These are phyloP conservation scores for Rhodotorula kratochvilovae DNA, from an alignment of 768 basidiomycete species.

Conservation along the genomic window DNA sequence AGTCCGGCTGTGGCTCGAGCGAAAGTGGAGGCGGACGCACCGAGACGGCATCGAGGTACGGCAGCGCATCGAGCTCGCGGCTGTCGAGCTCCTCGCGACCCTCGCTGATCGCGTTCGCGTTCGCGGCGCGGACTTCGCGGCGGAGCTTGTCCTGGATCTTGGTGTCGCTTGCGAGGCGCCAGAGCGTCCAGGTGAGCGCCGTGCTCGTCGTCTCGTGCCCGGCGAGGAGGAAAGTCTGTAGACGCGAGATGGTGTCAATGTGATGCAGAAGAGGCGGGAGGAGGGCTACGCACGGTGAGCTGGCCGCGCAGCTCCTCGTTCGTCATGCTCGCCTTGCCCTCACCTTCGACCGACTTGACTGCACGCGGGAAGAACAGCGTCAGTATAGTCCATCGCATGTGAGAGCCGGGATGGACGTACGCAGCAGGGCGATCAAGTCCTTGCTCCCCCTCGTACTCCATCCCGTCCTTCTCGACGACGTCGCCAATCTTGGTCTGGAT, in stretches of 20 bases:
- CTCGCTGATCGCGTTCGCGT: background rate
- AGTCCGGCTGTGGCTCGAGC: background rate
- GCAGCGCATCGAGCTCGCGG: conserved; percentile 31
- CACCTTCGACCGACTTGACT: conserved; percentile 23
- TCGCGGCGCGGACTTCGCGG: conserved; percentile 15
- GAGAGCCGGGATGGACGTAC: conserved; percentile 7
- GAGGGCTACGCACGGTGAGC: conserved; percentile 5
- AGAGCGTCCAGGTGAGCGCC: conserved; percentile 16
- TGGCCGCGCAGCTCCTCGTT: conserved; percentile 30
- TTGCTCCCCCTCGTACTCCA: conserved; percentile 25
- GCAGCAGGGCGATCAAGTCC: conserved; percentile 34
- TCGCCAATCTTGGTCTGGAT: conserved; percentile 27
- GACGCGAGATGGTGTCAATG: background rate
- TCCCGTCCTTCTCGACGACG: conserved; percentile 23
- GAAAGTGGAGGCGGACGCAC: background rate
- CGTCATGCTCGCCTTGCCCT: conserved; percentile 21
- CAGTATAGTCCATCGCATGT: accelerated
- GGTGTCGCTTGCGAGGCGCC: conserved; percentile 3
- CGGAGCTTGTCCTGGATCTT: conserved; percentile 10
- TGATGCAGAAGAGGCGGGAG: background rate
- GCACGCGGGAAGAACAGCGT: background rate
- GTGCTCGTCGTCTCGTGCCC: conserved; percentile 34
- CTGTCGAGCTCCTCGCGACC: conserved; percentile 33
- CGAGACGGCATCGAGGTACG: conserved; percentile 39
- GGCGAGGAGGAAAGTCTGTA: conserved; percentile 34